These are phyloP conservation scores for Yarrowia sp. DNA, from an alignment of 805 yeast genomes.

Conservation along the genomic window DNA sequence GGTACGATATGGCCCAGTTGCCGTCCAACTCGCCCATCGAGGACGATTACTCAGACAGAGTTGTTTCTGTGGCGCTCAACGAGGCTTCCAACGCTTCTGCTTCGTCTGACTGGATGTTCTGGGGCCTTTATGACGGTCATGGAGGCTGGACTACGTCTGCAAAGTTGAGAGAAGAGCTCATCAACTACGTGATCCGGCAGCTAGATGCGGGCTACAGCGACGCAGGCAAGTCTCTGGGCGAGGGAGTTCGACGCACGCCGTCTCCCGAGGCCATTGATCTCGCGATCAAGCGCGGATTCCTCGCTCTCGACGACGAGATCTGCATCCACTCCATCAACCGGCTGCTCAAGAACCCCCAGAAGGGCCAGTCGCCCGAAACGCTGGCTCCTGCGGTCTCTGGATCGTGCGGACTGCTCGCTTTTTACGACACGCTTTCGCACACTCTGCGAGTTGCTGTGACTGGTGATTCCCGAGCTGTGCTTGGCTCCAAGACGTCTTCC, in stretches of 20 bases:
- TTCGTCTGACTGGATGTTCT: conserved; percentile 78
- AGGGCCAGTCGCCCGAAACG: conserved; percentile 61
- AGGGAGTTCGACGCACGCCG: conserved; percentile 57
- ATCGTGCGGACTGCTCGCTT: conserved; percentile 84
- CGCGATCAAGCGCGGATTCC: conserved; percentile 78
- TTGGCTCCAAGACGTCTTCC: conserved; percentile 56
- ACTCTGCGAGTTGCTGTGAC: conserved; percentile 86
- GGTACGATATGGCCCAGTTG: conserved; percentile 87
- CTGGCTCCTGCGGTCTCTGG: conserved; percentile 94
- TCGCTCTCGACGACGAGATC: conserved; percentile 80
- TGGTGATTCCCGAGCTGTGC: conserved; percentile 91
- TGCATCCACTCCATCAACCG: conserved; percentile 70
- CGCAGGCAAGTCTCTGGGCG: conserved; percentile 48
- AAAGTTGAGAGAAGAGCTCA: conserved; percentile 75
- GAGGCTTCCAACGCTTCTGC: conserved; percentile 45
- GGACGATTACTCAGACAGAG: conserved; percentile 85
- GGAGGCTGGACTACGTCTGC: conserved; percentile 93
- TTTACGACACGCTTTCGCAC: conserved; percentile 74
- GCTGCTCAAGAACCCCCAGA: conserved; percentile 63
- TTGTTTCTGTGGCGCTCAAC: conserved; percentile 57
- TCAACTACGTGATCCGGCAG: conserved; percentile 73
- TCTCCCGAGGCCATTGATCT: conserved; percentile 66
- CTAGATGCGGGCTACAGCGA: conserved; percentile 50
- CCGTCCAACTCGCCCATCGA: conserved; percentile 93
- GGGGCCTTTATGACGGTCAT: conserved; percentile 96